A percentile compares a stretch with the other conserved stretches of the same genome.
These are phyloP conservation scores for Capsella bursapastoris DNA, from an alignment of 345 rosid genomes.

Conservation along the genomic window DNA sequence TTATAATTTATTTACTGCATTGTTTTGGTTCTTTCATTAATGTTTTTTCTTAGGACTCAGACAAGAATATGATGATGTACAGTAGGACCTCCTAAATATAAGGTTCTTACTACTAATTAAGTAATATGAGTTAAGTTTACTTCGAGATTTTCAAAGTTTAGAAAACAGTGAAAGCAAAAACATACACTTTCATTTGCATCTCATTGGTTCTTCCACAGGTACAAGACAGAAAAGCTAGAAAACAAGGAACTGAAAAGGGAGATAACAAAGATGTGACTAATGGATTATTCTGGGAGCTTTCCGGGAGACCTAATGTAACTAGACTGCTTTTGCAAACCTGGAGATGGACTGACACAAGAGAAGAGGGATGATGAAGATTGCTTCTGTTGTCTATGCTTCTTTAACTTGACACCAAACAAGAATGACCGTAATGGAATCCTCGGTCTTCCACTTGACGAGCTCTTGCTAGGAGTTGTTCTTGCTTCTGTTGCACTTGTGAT, in stretches of 20 bases:
- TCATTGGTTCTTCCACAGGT: conserved; percentile 22
- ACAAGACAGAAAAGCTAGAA: conserved; percentile 11
- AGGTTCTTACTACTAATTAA: conserved; percentile 37
- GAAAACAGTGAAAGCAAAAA: conserved; percentile 23
- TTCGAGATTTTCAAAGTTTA: conserved; percentile 5
- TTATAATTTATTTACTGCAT: conserved; percentile 26
- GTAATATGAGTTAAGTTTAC: conserved; percentile 22
- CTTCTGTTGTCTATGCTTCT: conserved; percentile 56
- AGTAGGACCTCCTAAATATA: conserved; percentile 30
- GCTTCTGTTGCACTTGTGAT: conserved; percentile 43
- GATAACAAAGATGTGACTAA: conserved; percentile 13
- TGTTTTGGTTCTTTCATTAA: conserved; percentile 19
- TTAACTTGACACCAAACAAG: conserved; percentile 86
- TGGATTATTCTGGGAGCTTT: conserved; percentile 36
- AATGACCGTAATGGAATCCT: conserved; percentile 82
- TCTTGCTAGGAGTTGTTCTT: conserved; percentile 36
- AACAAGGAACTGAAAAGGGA: conserved; percentile 17
- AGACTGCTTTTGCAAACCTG: conserved; percentile 57
- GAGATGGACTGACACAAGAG: conserved; percentile 64
- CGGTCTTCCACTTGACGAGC: conserved; percentile 38
- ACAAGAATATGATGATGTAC: conserved; percentile 39
- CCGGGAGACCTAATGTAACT: conserved; percentile 40
- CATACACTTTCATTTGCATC: conserved; percentile 15
- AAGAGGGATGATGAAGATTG: conserved; percentile 54
- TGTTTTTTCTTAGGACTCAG: conserved; percentile 34